Conservation (phyloP, 495 filamentous ascomycete species). For the Rostrohypoxylon terebratum region DNA sequence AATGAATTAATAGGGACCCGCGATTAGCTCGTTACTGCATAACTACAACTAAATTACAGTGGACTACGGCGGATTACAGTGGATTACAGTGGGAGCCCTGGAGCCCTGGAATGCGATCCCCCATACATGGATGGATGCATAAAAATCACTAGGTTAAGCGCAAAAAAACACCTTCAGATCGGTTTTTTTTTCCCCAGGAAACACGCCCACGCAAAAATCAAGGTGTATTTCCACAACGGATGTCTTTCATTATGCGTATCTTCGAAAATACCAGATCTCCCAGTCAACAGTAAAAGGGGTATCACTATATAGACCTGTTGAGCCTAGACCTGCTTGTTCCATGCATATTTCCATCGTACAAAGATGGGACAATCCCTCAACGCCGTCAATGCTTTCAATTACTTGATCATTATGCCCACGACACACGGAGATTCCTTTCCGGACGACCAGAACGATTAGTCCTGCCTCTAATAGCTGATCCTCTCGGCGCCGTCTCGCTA, state of each 20-base stretch:
- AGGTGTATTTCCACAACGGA: conserved; percentile 6
- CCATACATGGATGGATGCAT: no score
- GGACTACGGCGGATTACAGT: background rate
- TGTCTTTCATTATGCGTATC: conserved; percentile 32
- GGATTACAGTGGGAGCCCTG: background rate
- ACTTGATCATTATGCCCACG: conserved; percentile 45
- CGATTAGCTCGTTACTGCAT: conserved; percentile 19
- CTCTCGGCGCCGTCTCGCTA: conserved; percentile 42
- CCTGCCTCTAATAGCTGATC: conserved; percentile 39
- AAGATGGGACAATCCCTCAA: conserved; percentile 12
- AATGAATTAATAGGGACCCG: conserved; percentile 10
- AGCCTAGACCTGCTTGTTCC: conserved; percentile 32
- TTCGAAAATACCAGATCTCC: conserved; percentile 7
- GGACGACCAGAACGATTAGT: conserved; percentile 38
- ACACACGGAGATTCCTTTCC: conserved; percentile 48
- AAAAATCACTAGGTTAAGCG: background rate
- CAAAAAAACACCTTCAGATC: background rate
- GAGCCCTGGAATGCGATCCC: conserved; percentile 11
- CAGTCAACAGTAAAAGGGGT: conserved; percentile 26
- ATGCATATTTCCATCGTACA: conserved; percentile 27
- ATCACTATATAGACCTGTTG: conserved; percentile 23
- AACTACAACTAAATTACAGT: background rate
- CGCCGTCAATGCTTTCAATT: conserved; percentile 15
- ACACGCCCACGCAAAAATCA: background rate
- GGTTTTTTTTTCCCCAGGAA: background rate